These are phyloP conservation scores for Guadua angustifolia DNA, from an alignment of 176 grass and related monocot genomes.

Conservation along the genomic window DNA sequence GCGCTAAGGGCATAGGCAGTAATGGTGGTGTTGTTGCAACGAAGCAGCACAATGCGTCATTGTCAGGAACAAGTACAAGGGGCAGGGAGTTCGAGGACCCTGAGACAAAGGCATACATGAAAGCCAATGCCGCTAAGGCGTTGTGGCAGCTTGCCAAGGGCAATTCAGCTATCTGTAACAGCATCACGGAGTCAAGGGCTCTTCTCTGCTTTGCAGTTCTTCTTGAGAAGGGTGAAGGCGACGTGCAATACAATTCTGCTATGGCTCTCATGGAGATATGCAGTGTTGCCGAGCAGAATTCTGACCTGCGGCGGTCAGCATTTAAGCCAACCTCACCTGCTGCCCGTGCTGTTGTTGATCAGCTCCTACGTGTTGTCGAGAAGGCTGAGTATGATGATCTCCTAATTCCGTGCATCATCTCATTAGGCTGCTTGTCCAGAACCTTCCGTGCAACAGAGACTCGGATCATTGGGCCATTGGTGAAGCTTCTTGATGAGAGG, in stretches of 20 bases:
- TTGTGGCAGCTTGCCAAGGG: constrained; percentile 83
- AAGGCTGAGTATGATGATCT: constrained; percentile 93
- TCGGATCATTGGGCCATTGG: constrained; percentile 81
- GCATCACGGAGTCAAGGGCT: constrained; percentile 94
- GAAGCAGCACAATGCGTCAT: constrained; percentile 53
- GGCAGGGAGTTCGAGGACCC: constrained; percentile 84
- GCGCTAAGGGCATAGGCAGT: constrained; percentile 8
- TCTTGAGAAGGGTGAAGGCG: constrained; percentile 77
- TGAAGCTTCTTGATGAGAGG: constrained; percentile 86
- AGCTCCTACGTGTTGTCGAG: constrained; percentile 78
- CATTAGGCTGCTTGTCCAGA: constrained; percentile 86
- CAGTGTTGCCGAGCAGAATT: constrained; percentile 72
- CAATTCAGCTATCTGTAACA: constrained; percentile 87
- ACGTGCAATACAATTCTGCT: constrained; percentile 83
- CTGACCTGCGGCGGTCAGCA: constrained; percentile 71
- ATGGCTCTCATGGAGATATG: constrained; percentile 99
- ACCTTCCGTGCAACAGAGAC: constrained; percentile 97
- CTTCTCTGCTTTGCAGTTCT: constrained; percentile 91
- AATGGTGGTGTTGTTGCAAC: constrained; percentile 22
- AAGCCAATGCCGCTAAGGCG: constrained; percentile 90
- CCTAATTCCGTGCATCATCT: constrained; percentile 80
- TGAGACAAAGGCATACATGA: constrained; percentile 86
- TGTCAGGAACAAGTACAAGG: constrained; percentile 66
- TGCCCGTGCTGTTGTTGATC: constrained; percentile 88
- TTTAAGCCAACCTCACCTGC: constrained; percentile 92